A percentile compares a stretch with the other conserved stretches of the same genome.
These are phyloP conservation scores for Aspergillus ochraceoroseus DNA, from an alignment of 2,329 filamentous ascomycete genomes.

Conservation along the genomic window DNA sequence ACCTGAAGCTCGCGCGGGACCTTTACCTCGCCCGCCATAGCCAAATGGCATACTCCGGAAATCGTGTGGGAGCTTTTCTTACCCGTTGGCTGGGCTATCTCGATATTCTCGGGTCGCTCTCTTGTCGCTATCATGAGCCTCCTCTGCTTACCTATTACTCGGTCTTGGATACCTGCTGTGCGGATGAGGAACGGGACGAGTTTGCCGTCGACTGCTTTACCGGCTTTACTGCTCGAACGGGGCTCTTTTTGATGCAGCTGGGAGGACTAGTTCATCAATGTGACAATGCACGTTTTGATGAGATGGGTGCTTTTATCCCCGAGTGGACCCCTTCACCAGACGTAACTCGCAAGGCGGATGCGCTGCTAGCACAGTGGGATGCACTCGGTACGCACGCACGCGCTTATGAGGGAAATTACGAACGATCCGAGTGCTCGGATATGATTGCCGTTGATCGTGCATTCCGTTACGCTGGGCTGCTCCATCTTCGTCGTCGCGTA, in stretches of 20 bases:
- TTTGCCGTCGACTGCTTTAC: conserved; percentile 74
- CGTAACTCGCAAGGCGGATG: conserved; percentile 53
- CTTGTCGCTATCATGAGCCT: conserved; percentile 53
- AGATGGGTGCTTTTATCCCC: conserved; percentile 47
- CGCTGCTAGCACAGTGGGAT: conserved; percentile 58
- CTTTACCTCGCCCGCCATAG: conserved; percentile 66
- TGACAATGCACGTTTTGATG: conserved; percentile 60
- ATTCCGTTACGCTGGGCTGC: conserved; percentile 72
- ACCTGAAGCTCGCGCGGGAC: conserved; percentile 69
- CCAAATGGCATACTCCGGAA: conserved; percentile 50
- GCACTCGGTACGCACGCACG: conserved; percentile 48
- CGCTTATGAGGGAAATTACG: conserved; percentile 40
- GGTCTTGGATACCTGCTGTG: conserved; percentile 45
- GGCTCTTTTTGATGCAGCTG: conserved; percentile 65
- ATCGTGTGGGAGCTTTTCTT: conserved; percentile 65
- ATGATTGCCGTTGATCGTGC: conserved; percentile 66
- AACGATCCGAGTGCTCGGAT: conserved; percentile 41
- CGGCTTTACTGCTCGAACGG: conserved; percentile 68
- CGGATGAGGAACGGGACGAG: conserved; percentile 54
- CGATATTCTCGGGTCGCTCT: conserved; percentile 69
- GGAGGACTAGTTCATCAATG: conserved; percentile 66
- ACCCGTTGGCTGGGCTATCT: conserved; percentile 80
- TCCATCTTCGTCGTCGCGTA: conserved; percentile 70
- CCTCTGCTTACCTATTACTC: conserved; percentile 51
- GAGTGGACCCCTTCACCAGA: conserved; percentile 57